These are phyloP conservation scores for Fusarium armeniacum DNA, from an alignment of 2,329 filamentous ascomycete species.

Conservation along the genomic window DNA sequence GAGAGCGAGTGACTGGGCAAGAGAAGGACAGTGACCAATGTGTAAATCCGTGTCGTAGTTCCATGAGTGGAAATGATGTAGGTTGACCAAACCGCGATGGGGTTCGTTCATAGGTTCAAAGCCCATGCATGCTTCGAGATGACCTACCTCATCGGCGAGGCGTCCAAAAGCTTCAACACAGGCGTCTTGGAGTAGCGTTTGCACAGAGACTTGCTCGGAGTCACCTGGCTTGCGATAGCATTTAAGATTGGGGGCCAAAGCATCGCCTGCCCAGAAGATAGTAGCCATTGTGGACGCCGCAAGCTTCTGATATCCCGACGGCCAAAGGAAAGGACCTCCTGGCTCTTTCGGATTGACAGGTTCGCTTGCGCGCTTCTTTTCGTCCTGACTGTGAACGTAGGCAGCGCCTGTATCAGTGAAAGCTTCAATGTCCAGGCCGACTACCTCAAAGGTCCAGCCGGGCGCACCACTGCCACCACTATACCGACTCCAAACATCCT, in stretches of 20 bases:
- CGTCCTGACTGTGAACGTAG: slow-evolving; percentile 56
- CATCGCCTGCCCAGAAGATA: slow-evolving; percentile 50
- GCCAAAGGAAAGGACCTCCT: slow-evolving; percentile 57
- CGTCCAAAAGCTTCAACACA: slow-evolving; percentile 55
- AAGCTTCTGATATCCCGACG: slow-evolving; percentile 57
- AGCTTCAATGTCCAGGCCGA: slow-evolving; percentile 57
- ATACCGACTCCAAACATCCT: slow-evolving; percentile 61
- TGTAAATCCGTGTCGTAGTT: slow-evolving; percentile 61
- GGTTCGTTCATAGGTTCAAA: slow-evolving; percentile 61
- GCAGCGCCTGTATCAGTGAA: slow-evolving; percentile 54
- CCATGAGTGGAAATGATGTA: slow-evolving; percentile 57
- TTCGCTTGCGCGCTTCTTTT: slow-evolving; percentile 47
- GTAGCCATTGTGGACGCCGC: slow-evolving; percentile 54
- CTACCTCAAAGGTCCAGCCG: slow-evolving; percentile 59
- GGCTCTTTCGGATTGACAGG: slow-evolving; percentile 51
- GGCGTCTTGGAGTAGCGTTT: slow-evolving; percentile 52
- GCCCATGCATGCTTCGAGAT: slow-evolving; percentile 56
- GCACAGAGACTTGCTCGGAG: slow-evolving; percentile 48
- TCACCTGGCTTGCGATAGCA: slow-evolving; percentile 40
- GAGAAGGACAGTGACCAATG: slow-evolving; percentile 57
- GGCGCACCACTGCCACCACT: slow-evolving; percentile 60
- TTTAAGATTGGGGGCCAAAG: slow-evolving; percentile 49
- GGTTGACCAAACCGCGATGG: slow-evolving; percentile 58
- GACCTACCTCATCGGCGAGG: slow-evolving; percentile 52
- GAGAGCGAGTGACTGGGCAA: slow-evolving; percentile 57